Evolutionary conservation across 352 stramenopile species (phyloP), one percentile per base, ranked within the genome.

Genomic region (Elongisporangium anandrum): DNA sequence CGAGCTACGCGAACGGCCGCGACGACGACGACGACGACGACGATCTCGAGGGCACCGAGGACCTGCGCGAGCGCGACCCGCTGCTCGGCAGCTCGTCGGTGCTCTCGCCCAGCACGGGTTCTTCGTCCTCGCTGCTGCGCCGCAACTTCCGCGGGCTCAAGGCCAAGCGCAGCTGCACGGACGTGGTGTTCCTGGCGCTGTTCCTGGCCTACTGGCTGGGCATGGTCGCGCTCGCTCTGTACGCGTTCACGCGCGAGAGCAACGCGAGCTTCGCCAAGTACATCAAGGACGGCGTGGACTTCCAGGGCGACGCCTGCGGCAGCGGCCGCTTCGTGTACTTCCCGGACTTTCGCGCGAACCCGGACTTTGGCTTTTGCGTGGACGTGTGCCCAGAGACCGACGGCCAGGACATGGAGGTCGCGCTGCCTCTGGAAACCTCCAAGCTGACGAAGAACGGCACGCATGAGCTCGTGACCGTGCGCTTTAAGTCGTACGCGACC

Each of bases 351-450:
- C 54, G 66, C 13, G 29, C 19, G 3, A 90, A 92, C 60, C 79
- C 85, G 16, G 85, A 94, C 57, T 94, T 94, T 74, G 85, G 85
- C 4, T 64, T 94, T 29, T 94, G 85, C 63, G 77, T 94, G 24
- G 63, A 77, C 24, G 20, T 55, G 17, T 94, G 85, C 68, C 82
- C 82, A 0, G 50, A 52, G 2, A 63, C 50, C 8, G 66, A 61
- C 21, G 82, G 77, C 9, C 54, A 87, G n/a, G 47, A 66, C 5
- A 20, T 94, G 26, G 70, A 56, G 10, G 67, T 90, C n/a, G 20
- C 71, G 12, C 57, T 93, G 58, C 80, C 85, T n/a, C 22, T 94
- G 34, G 61, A 72, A 1, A 62, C 56, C 9, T 41, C 48, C 2
- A 73, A 72, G 47, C 47, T 58, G n/a, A 54, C 51, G 1, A 56